Base-by-base conservation (phyloP, 2,329 filamentous ascomycete species). In the Epichloe glyceriae region DNA sequence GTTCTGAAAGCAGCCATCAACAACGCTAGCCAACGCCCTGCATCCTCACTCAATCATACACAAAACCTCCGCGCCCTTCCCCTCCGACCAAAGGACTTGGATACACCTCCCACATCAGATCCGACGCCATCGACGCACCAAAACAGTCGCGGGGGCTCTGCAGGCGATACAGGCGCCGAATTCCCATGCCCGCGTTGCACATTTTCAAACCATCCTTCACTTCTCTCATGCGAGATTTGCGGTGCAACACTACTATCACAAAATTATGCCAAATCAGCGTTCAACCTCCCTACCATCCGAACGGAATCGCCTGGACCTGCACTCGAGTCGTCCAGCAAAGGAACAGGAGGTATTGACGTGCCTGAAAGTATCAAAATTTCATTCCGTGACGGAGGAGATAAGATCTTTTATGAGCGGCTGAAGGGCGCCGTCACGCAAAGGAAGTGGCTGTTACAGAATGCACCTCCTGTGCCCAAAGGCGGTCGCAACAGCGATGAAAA, bases 361-460 rank as follows among this genome's bases (percentile, higher is more conserved):
- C 76, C 75, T 2, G 88, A 94, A 56, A 84, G 79, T 55, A 80
- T 97, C 59, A 98, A 96, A 64, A 72, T 98, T 39, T 97, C 93
- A 0, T 98, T 98, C 59, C 83, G 93, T 34, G 80, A 75, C 35
- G 90, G 91, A 2, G 93, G 93, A 0, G 91, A 90, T 54, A 91
- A 89, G 67, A 84, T 88, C 5, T 95, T 98, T 56, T 82, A 86
- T 57, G 93, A 97, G 59, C 79, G 90, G 46, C 73, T 98, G 2
- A 97, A 95, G 61, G 82, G 82, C 6, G 86, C 89, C 8, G 79
- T 97, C 67, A 83, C 89, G 2, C 93, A 98, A 65, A 80, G 93
- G 14, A 97, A 97, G 73, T 98, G 93, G 93, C 76, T 98, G 3
- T 75, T 96, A 0, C 86, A 93, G 51, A 84, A 86, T 61, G 93